Percentiles rank a stretch among this genome's conserved stretches.
Evolutionary conservation across 176 grass and related monocot species (phyloP).

Genomic region (Juncus inflexus): DNA sequence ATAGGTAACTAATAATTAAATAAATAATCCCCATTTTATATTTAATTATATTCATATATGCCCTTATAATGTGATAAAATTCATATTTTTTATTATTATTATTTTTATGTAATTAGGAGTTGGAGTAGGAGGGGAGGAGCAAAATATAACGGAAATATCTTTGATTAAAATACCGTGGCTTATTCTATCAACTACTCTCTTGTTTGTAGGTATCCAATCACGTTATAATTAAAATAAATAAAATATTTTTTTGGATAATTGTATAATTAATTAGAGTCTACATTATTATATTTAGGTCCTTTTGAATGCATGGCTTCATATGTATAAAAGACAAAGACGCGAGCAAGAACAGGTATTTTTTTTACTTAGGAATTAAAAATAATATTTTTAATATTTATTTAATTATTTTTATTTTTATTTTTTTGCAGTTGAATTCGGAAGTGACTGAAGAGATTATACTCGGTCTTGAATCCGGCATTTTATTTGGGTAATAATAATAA

Average conservation of each 20-base stretch:
- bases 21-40: no score
- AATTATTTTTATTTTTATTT: conserved; percentile 25
- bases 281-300: conserved; percentile 34
- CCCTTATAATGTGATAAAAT: conserved; percentile 3
- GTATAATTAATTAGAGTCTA: conserved; percentile 14
- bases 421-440: conserved; percentile 66
- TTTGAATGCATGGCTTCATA: conserved; percentile 86
- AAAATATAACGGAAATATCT: conserved; percentile 70
- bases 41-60: no score
- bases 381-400: conserved; percentile 18
- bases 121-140: conserved; percentile 91
- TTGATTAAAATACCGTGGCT: conserved; percentile 82
- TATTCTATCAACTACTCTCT: conserved; percentile 61
- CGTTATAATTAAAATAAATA: background rate
- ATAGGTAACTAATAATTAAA: conserved; percentile 51
- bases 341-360: conserved; percentile 76
- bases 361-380: background rate
- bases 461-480: conserved; percentile 91
- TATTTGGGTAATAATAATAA: conserved; percentile 68
- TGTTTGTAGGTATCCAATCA: conserved; percentile 99
- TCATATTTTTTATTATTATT: background rate
- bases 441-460: conserved; percentile 92
- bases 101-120: conserved; percentile 51
- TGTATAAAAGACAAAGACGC: conserved; percentile 82
- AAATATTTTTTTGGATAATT: conserved; percentile 14